phyloP scores from a whole-genome alignment of 2,329 filamentous ascomycete species.

The Dryadomyces quercus-mongolicae region DNA sequence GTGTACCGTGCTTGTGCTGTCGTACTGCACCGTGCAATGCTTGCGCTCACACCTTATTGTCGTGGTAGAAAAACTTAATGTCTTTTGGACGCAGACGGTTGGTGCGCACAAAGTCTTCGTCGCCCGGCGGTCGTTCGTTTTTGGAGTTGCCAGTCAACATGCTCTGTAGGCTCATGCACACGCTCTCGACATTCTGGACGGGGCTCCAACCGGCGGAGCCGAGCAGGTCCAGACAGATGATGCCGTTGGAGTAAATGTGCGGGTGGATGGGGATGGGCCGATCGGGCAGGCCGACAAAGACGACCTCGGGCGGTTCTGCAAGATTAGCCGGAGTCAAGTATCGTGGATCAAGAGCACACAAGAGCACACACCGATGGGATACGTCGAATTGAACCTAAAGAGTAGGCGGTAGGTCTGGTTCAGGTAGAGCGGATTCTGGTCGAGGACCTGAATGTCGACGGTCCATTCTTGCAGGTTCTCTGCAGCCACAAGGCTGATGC shows the following conservation, averaged over 20 bases:
- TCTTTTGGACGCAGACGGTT: constrained; percentile 74
- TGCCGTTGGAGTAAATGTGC: constrained; percentile 96
- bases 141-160: constrained; percentile 95
- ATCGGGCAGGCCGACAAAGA: constrained; percentile 57
- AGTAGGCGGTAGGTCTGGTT: constrained; percentile 72
- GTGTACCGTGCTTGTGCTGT: no score
- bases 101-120: constrained; percentile 74
- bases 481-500: constrained; percentile 68
- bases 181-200: constrained; percentile 91
- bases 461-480: constrained; percentile 83
- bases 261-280: constrained; percentile 83
- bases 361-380: constrained; percentile 69
- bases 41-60: constrained; percentile 54
- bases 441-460: constrained; percentile 83
- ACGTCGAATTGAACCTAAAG: constrained; percentile 72
- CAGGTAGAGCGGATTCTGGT: constrained; percentile 78
- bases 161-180: constrained; percentile 95
- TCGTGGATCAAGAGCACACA: no score
- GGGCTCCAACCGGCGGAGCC: constrained; percentile 86
- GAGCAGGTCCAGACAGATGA: constrained; percentile 92
- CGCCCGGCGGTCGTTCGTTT: constrained; percentile 79
- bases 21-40: no score
- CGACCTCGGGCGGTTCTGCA: constrained; percentile 85
- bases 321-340: background rate
- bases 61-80: constrained; percentile 90